Evolutionary conservation across 2,329 filamentous ascomycete species (phyloP).

Genomic region (Hypomyces perniciosus): DNA sequence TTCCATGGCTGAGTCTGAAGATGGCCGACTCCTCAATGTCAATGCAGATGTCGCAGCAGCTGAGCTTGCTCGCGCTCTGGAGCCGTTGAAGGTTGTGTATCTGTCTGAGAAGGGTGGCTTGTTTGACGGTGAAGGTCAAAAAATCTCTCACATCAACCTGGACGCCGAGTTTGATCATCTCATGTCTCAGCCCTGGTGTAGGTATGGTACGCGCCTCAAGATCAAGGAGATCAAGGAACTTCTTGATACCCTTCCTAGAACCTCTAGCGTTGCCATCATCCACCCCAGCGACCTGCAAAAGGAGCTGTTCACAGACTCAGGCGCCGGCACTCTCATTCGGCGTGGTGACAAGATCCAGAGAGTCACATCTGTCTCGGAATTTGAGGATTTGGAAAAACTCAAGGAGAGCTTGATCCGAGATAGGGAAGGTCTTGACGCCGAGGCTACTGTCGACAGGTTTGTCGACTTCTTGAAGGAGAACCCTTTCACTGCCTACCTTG

Average conservation of each 20-base stretch:
- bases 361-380: conserved; percentile 63
- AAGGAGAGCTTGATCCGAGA: conserved; percentile 80
- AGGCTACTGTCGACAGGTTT: conserved; percentile 80
- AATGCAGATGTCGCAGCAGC: conserved; percentile 96
- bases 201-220: conserved; percentile 91
- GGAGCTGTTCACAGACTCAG: conserved; percentile 93
- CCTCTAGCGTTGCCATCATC: conserved; percentile 94
- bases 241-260: conserved; percentile 78
- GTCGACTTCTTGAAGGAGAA: conserved; percentile 69
- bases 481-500: conserved; percentile 88
- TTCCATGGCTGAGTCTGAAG: conserved; percentile 89
- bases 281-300: conserved; percentile 94
- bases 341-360: conserved; percentile 84
- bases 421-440: conserved; percentile 73
- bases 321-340: conserved; percentile 87
- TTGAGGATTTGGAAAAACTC: conserved; percentile 68
- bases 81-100: conserved; percentile 96
- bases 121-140: conserved; percentile 87
- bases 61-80: conserved; percentile 79
- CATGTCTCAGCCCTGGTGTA: conserved; percentile 92
- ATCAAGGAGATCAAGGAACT: conserved; percentile 97
- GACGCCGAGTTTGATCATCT: conserved; percentile 93
- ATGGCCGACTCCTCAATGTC: conserved; percentile 92
- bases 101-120: conserved; percentile 96
- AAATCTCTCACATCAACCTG: conserved; percentile 95